Conservation (phyloP, 192 early-diverging fungal genomes). For the Backusella westeae region DNA sequence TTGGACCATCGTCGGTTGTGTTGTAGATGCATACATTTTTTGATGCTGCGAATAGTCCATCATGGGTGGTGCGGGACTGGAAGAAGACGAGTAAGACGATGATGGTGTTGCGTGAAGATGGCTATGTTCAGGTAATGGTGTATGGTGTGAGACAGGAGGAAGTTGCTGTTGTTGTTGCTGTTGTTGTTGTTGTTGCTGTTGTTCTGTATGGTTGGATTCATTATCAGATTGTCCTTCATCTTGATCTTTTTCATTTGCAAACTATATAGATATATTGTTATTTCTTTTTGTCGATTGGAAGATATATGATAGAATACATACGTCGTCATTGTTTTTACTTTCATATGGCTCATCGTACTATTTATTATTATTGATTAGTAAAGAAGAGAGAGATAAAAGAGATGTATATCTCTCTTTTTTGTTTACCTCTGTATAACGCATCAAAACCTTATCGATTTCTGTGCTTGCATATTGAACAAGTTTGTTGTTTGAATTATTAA, state of each 20-base stretch:
- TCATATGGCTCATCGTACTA: constrained; percentile 32
- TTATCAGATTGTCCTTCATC: constrained; percentile 10
- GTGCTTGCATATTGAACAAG: constrained; percentile 87
- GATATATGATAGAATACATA: neutral
- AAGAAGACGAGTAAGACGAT: neutral
- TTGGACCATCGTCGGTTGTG: constrained; percentile 12
- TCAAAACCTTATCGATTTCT: constrained; percentile 90
- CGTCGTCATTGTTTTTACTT: constrained; percentile 28
- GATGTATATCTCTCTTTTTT: neutral
- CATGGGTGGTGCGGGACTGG: neutral
- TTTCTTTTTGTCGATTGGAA: neutral
- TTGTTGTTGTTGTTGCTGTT: neutral
- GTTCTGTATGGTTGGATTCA: neutral
- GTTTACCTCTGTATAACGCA: constrained; percentile 78
- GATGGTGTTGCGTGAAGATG: neutral
- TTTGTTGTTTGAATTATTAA: constrained; percentile 85
- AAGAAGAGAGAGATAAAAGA: neutral
- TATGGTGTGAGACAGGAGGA: neutral
- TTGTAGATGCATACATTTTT: neutral
- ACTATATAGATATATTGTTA: constrained; percentile 6
- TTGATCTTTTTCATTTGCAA: constrained; percentile 18
- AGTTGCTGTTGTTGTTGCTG: neutral
- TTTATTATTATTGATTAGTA: neutral
- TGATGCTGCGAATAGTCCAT: neutral
- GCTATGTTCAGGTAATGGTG: neutral